Percentiles rank a stretch among this genome's conserved stretches.
These are phyloP conservation scores for Suhomyces sp. DNA, from an alignment of 805 yeast genomes.

Conservation along the genomic window DNA sequence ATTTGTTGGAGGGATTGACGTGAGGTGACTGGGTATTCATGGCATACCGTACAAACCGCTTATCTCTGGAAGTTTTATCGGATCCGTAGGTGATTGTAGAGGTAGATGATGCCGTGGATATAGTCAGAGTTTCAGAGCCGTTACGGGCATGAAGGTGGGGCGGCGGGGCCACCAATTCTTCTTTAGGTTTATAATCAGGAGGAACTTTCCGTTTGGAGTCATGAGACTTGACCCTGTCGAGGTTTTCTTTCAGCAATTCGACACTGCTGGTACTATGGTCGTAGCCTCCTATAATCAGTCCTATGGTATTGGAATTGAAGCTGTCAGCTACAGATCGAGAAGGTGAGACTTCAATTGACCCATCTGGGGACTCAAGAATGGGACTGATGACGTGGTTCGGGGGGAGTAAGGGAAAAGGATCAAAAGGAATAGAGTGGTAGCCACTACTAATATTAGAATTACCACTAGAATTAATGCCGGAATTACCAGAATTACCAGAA, in stretches of 20 bases:
- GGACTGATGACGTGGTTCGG: conserved; percentile 14
- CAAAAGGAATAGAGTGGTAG: background rate
- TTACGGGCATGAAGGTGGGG: conserved; percentile 25
- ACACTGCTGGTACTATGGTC: conserved; percentile 25
- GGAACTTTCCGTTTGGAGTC: background rate
- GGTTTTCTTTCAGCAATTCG: conserved; percentile 7
- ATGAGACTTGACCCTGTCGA: background rate
- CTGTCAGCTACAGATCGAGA: conserved; percentile 18
- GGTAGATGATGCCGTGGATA: conserved; percentile 29
- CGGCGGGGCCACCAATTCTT: background rate
- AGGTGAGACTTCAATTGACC: conserved; percentile 12
- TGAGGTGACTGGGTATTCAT: conserved; percentile 33
- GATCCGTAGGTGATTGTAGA: conserved; percentile 28
- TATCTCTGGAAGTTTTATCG: conserved; percentile 32
- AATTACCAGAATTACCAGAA: too few relatives aligned
- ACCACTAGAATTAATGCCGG: too few relatives aligned
- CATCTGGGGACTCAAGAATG: conserved; percentile 14
- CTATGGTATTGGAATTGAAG: conserved; percentile 22
- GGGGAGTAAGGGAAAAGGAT: background rate
- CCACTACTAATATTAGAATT: too few relatives aligned
- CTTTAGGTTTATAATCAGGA: background rate
- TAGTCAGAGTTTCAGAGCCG: conserved; percentile 34
- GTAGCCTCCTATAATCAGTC: conserved; percentile 30
- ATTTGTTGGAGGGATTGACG: conserved; percentile 45
- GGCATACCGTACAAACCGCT: conserved; percentile 42